Percentiles rank a stretch among this genome's conserved stretches.
These are phyloP conservation scores for Aristolochia fimbriata DNA, from an alignment of 164 flowering plant species.

Conservation along the genomic window DNA sequence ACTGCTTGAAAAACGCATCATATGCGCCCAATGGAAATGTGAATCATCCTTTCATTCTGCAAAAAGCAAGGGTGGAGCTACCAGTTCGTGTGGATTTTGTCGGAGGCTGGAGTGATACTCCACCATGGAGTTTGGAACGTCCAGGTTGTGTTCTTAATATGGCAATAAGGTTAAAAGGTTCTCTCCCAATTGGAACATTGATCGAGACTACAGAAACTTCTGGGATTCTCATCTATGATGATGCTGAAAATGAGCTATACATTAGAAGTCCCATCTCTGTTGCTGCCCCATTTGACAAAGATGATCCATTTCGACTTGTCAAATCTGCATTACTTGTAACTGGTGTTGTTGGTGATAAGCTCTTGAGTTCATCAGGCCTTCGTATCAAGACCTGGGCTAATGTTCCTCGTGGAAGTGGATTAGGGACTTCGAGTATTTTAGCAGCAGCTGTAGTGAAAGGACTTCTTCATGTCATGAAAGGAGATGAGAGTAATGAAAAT, in stretches of 20 bases:
- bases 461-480: conserved; percentile 68
- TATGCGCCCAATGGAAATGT: conserved; percentile 12
- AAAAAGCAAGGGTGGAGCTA: conserved; percentile 60
- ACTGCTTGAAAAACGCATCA: conserved; percentile 30
- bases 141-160: conserved; percentile 90
- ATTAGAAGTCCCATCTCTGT: conserved; percentile 47
- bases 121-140: conserved; percentile 99
- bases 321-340: conserved; percentile 92
- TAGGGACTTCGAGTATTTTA: conserved; percentile 94
- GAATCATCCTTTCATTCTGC: conserved; percentile 21
- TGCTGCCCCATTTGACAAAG: conserved; percentile 54
- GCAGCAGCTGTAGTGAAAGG: conserved; percentile 98
- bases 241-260: conserved; percentile 45
- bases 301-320: conserved; percentile 87
- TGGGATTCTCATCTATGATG: conserved; percentile 63
- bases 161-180: conserved; percentile 74
- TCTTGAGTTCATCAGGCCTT: conserved; percentile 42
- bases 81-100: conserved; percentile 97
- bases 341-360: conserved; percentile 37
- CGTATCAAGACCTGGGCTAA: conserved; percentile 79
- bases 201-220: conserved; percentile 47
- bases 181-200: conserved; percentile 76
- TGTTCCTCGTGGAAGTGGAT: conserved; percentile 97
- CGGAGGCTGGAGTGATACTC: conserved; percentile 99
- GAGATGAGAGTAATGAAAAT: conserved; percentile 77